Percentiles rank a stretch among this genome's conserved stretches.
Conservation (phyloP, 2,329 filamentous ascomycete species). For the Pseudogymnoascus sp. region DNA sequence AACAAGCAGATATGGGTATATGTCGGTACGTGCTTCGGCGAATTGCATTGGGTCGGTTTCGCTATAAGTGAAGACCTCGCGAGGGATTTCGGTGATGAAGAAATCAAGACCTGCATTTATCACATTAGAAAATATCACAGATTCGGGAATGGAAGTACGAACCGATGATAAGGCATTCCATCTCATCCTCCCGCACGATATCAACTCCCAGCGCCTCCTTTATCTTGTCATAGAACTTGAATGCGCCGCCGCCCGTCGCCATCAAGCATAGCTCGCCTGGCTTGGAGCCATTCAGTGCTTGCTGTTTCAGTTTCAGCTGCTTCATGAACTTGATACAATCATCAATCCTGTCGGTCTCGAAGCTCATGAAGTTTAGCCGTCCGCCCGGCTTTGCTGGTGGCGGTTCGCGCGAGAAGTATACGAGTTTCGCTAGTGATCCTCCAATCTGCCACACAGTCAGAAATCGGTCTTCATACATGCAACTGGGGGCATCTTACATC, state of each 20-base stretch:
- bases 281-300: slow-evolving; percentile 62
- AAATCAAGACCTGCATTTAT: slow-evolving; percentile 71
- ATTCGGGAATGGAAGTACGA: slow-evolving; percentile 19
- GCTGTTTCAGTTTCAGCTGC: slow-evolving; percentile 73
- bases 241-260: slow-evolving; percentile 92
- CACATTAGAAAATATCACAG: slow-evolving; percentile 10
- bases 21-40: slow-evolving; percentile 64
- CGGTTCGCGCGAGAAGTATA: slow-evolving; percentile 90
- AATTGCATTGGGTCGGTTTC: slow-evolving; percentile 89
- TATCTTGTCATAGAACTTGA: slow-evolving; percentile 93
- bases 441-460: slow-evolving; percentile 58
- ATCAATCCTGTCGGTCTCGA: slow-evolving; percentile 92
- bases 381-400: slow-evolving; percentile 74
- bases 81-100: slow-evolving; percentile 96
- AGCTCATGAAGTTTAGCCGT: slow-evolving; percentile 87
- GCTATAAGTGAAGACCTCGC: slow-evolving; percentile 94
- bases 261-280: slow-evolving; percentile 77
- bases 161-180: slow-evolving; percentile 97
- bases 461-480: not conserved
- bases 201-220: slow-evolving; percentile 75
- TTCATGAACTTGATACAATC: slow-evolving; percentile 89
- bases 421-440: slow-evolving; percentile 88
- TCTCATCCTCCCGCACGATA: slow-evolving; percentile 89
- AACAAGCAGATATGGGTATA: slow-evolving; percentile 94
- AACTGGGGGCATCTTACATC: slow-evolving; percentile 56